phyloP scores from a whole-genome alignment of 768 basidiomycete genomes.

The Mycena haematopus region DNA sequence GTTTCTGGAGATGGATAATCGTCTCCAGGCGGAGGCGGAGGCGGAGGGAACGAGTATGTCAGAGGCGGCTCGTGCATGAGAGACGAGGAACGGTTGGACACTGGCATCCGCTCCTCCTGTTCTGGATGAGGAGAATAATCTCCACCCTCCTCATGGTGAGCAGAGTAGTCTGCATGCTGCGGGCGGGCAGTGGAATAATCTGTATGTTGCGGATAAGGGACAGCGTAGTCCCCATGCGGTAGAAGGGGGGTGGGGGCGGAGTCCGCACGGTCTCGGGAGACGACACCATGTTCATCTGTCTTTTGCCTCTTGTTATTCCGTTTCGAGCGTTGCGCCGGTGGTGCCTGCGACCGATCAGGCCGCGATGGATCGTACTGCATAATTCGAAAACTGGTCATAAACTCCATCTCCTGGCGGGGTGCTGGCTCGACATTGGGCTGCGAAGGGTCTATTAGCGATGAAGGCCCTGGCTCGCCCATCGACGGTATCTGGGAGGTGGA shows the following conservation, averaged over 20 bases:
- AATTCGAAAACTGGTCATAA: neutral
- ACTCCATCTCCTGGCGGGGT: neutral
- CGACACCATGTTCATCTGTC: conserved; percentile 13
- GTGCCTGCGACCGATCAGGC: neutral
- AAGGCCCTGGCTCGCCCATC: conserved; percentile 14
- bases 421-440: neutral
- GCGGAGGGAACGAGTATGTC: conserved; percentile 17
- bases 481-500: neutral
- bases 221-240: neutral
- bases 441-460: neutral
- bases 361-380: conserved; percentile 5
- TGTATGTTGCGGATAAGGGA: neutral
- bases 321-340: neutral
- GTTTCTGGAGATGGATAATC: conserved; percentile 3
- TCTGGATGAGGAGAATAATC: conserved; percentile 5
- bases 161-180: neutral
- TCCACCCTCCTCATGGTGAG: neutral
- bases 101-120: neutral
- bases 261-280: conserved; percentile 1
- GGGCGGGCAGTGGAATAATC: neutral
- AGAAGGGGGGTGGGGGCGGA: neutral
- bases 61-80: neutral
- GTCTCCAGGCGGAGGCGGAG: conserved; percentile 7
- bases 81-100: conserved; percentile 11
- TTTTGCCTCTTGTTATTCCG: conserved; percentile 17